Base-by-base conservation (phyloP, 371 early-diverging fungal species). In the Basidiobolus heterosporus region DNA sequence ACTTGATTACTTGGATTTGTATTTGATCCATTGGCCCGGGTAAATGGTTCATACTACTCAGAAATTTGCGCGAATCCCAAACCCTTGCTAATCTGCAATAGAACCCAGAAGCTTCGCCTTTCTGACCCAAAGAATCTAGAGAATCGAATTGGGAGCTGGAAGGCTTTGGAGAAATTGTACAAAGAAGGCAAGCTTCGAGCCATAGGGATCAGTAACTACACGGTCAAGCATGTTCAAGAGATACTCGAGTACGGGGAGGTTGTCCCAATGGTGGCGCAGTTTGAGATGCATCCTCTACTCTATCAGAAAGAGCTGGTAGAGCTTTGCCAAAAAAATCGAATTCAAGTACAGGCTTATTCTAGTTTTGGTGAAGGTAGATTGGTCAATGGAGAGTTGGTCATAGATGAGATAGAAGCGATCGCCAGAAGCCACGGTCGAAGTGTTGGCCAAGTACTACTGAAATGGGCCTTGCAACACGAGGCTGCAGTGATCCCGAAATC, bases 11-110 rank as follows among this genome's bases (percentile, higher is more conserved):
- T 58, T 92, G 14, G 91, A 93, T 57, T 66, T 90, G 5, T 79
- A 88, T 43, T 68, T 93, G 35, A 82, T 93, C 24, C 94, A 93
- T 52, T 93, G 91, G 90, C 91, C 91, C 15, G 89, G 78, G 51
- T 65, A 55, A 56, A 48, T 18, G 9, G 5, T 30, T 30, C 30
- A 30, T 17, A n/a, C 17, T 38, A 38, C 3, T 17, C 8, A n/a
- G 39, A n/a, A n/a, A n/a, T n/a, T 38, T 38, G 15, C 8, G 3
- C n/a, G 17, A n/a, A 2, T 38, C 14, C 13, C n/a, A 4, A 38
- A 38, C n/a, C n/a, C n/a, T n/a, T 38, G n/a, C 39, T 38, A 15
- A 30, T 13, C 14, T 8, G 19, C 5, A 22, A 30, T 24, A 64
- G 65, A 22, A 63, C 66, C 3, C 62, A 66, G 41, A 71, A 64